A percentile compares a stretch with the other conserved stretches of the same genome.
phyloP scores from a whole-genome alignment of 192 early-diverging fungal species.

The Backusella tarrabulga region DNA sequence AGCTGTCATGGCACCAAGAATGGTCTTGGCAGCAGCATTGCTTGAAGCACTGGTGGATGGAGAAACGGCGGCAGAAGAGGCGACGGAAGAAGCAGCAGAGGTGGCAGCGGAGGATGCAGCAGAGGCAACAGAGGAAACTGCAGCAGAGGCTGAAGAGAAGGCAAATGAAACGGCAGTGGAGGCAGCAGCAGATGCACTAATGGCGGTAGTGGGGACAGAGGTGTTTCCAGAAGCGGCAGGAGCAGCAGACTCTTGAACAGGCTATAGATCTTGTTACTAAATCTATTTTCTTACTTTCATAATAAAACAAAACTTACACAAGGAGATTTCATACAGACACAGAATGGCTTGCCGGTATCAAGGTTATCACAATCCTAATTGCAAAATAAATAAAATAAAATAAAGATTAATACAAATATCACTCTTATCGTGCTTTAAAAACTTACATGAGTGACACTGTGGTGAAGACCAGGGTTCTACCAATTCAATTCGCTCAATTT shows the following conservation, averaged over 20 bases:
- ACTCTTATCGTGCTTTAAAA: background rate
- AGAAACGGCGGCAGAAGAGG: background rate
- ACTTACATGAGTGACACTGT: constrained; percentile 10
- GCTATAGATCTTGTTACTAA: background rate
- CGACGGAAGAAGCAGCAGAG: background rate
- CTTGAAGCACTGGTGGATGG: background rate
- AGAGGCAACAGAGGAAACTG: background rate
- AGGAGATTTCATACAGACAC: constrained; percentile 9
- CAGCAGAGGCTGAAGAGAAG: background rate
- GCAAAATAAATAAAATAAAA: background rate
- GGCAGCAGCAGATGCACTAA: background rate
- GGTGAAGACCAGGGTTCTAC: constrained; percentile 13
- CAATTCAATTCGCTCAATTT: background rate
- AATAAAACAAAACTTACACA: background rate
- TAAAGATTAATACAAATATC: background rate
- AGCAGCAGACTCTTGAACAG: background rate
- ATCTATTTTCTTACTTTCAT: background rate
- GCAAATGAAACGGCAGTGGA: background rate
- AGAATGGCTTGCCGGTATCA: constrained; percentile 6
- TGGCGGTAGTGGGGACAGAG: background rate
- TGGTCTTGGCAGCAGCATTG: background rate
- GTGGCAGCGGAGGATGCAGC: background rate
- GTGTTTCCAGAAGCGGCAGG: background rate
- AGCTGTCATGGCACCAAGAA: background rate
- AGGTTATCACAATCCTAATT: constrained; percentile 14